Conservation (phyloP, 2,329 filamentous ascomycete genomes). For the Monosporascus sp. region DNA sequence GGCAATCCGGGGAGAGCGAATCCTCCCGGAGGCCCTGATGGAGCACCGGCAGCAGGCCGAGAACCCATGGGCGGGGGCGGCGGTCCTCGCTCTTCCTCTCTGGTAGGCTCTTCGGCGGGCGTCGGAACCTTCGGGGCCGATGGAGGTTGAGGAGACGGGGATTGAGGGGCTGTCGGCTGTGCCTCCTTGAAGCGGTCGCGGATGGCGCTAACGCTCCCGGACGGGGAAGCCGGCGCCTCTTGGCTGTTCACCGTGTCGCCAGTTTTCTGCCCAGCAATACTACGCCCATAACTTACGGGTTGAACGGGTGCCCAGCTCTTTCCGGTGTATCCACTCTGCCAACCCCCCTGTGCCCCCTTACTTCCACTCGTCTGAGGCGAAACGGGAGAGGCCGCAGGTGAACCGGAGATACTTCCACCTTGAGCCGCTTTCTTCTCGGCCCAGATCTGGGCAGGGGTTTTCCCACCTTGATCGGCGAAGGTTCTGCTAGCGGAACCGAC, state of each 20-base stretch:
- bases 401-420: slow-evolving; percentile 47
- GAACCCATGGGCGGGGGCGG: slow-evolving; percentile 58
- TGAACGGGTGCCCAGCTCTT: slow-evolving; percentile 88
- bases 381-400: slow-evolving; percentile 46
- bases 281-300: slow-evolving; percentile 65
- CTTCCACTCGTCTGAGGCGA: neutral
- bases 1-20: slow-evolving; percentile 76
- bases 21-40: slow-evolving; percentile 66
- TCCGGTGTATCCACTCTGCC: slow-evolving; percentile 87
- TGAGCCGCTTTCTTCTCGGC: slow-evolving; percentile 92
- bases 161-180: slow-evolving; percentile 51
- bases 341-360: slow-evolving; percentile 50
- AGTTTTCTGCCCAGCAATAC: slow-evolving; percentile 57
- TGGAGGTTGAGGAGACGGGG: slow-evolving; percentile 35
- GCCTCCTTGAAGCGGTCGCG: slow-evolving; percentile 78
- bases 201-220: slow-evolving; percentile 66
- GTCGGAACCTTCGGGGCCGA: slow-evolving; percentile 12
- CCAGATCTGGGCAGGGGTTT: slow-evolving; percentile 95
- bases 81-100: slow-evolving; percentile 48
- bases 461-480: slow-evolving; percentile 90
- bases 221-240: slow-evolving; percentile 48
- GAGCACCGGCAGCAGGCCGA: slow-evolving; percentile 41
- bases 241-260: slow-evolving; percentile 44
- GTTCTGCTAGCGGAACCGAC: slow-evolving; percentile 82
- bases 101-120: slow-evolving; percentile 23